Percentiles rank a stretch among this genome's conserved stretches.
phyloP scores from a whole-genome alignment of 176 grass and related monocot genomes.

The Oryza brachyantha region DNA sequence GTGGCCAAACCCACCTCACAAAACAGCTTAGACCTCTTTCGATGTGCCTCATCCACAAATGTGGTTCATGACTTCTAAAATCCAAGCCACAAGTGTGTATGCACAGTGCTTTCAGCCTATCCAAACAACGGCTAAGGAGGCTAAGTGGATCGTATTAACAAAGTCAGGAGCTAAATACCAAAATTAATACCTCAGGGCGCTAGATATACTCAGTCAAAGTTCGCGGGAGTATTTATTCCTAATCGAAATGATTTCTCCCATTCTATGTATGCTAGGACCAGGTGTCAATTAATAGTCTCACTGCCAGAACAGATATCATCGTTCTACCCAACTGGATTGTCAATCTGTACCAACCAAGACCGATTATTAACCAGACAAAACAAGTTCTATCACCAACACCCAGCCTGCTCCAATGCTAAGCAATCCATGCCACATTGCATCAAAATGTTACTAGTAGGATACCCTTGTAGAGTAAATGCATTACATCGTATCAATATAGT shows the following conservation, averaged over 20 bases:
- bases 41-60: not conserved
- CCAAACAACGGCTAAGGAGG: not conserved
- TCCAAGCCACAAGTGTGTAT: not conserved
- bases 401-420: not conserved
- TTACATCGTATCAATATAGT: slow-evolving; percentile 22
- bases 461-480: slow-evolving; percentile 1
- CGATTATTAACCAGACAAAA: slow-evolving; percentile 26
- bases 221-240: not conserved
- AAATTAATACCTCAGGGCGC: too few relatives aligned
- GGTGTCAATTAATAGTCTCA: not conserved
- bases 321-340: slow-evolving; percentile 17
- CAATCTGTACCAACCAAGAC: slow-evolving; percentile 18
- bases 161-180: not conserved
- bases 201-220: not conserved
- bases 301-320: not conserved
- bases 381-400: slow-evolving; percentile 9
- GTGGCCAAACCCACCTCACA: not conserved
- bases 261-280: slow-evolving; percentile 9
- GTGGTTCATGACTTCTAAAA: not conserved
- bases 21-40: not conserved
- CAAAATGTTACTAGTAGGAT: slow-evolving; percentile 9
- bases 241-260: slow-evolving; percentile 13
- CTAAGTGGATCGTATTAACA: not conserved
- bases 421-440: not conserved
- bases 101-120: not conserved